phyloP scores from a whole-genome alignment of 495 filamentous ascomycete genomes.

The Aspergillus egyptiacus region DNA sequence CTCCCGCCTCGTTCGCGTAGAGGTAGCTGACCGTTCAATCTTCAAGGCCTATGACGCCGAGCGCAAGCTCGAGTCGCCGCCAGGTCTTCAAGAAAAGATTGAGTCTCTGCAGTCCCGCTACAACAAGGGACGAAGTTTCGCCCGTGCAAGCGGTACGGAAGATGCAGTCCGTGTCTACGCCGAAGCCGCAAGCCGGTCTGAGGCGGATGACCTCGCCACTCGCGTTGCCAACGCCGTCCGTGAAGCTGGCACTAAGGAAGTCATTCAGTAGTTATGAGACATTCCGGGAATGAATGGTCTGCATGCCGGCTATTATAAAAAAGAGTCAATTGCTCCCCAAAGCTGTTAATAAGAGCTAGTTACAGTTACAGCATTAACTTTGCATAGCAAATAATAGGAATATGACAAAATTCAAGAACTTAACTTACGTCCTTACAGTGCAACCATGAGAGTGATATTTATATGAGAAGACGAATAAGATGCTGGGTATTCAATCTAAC shows the following conservation, averaged over 20 bases:
- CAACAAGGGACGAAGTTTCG: constrained; percentile 84
- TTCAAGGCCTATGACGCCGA: constrained; percentile 92
- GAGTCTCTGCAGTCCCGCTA: constrained; percentile 84
- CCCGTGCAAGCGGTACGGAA: constrained; percentile 88
- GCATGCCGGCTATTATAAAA: not conserved
- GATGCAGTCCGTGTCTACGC: constrained; percentile 95
- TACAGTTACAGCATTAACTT: constrained; percentile 5
- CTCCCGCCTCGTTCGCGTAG: constrained; percentile 87
- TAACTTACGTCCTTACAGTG: not conserved
- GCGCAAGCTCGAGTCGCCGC: constrained; percentile 72
- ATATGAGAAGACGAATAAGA: not conserved
- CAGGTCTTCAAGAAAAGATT: constrained; percentile 74
- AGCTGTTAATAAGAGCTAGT: constrained; percentile 4
- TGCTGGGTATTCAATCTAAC: constrained; percentile 7
- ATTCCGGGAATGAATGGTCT: not conserved
- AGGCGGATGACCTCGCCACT: constrained; percentile 80
- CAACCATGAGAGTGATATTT: constrained; percentile 8
- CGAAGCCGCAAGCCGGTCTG: constrained; percentile 80
- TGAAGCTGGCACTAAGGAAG: constrained; percentile 34
- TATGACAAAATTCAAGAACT: constrained; percentile 11
- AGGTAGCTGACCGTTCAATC: constrained; percentile 76
- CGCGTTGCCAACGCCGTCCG: constrained; percentile 70
- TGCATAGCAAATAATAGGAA: constrained; percentile 2
- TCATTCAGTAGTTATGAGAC: constrained; percentile 12
- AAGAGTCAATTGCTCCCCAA: not conserved